These are phyloP conservation scores for Boletus holoroseus DNA, from an alignment of 1,284 basidiomycete genomes.

Conservation along the genomic window DNA sequence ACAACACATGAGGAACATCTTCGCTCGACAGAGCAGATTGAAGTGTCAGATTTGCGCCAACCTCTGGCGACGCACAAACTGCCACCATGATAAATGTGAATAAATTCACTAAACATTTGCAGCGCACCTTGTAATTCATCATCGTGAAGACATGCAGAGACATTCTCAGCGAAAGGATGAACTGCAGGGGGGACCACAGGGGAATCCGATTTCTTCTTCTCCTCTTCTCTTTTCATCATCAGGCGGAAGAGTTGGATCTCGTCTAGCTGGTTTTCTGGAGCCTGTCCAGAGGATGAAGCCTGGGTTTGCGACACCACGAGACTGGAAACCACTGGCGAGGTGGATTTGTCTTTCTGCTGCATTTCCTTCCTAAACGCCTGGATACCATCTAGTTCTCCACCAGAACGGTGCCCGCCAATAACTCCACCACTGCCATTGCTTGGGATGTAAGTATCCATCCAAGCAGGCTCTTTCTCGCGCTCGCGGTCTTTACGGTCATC, in stretches of 20 bases:
- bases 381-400: slow-evolving; percentile 76
- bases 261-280: slow-evolving; percentile 49
- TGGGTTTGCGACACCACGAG: slow-evolving; percentile 26
- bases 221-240: slow-evolving; percentile 78
- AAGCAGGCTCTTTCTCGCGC: slow-evolving; percentile 80
- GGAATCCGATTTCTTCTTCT: slow-evolving; percentile 52
- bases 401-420: slow-evolving; percentile 46
- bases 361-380: slow-evolving; percentile 87
- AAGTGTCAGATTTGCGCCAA: slow-evolving; percentile 2
- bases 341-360: slow-evolving; percentile 65
- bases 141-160: slow-evolving; percentile 9
- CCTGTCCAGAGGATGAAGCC: slow-evolving; percentile 23
- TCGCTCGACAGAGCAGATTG: slow-evolving; percentile 8
- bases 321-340: slow-evolving; percentile 9
- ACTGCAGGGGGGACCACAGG: slow-evolving; percentile 1
- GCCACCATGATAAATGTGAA: slow-evolving; percentile 13
- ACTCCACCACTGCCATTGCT: slow-evolving; percentile 52
- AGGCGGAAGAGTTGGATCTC: slow-evolving; percentile 84
- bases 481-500: slow-evolving; percentile 54
- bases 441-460: slow-evolving; percentile 87
- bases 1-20: slow-evolving; percentile 10
- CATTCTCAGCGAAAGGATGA: slow-evolving; percentile 9
- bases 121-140: slow-evolving; percentile 22
- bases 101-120: neutral
- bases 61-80: slow-evolving; percentile 18